phyloP scores from a whole-genome alignment of 257 asterid species.

The Leptodermis oblonga region DNA sequence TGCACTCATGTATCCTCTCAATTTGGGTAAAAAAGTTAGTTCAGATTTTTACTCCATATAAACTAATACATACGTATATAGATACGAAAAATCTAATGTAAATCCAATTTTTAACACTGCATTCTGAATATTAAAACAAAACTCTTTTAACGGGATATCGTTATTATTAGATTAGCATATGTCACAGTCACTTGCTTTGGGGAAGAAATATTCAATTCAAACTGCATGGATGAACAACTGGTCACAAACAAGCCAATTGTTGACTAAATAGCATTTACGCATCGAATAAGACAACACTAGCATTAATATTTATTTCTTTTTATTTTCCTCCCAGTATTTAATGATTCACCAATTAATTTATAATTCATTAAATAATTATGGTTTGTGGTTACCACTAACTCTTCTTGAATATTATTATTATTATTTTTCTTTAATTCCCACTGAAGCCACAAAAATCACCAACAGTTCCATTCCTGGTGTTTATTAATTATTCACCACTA shows the following conservation, averaged over 20 bases:
- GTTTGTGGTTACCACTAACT: neutral
- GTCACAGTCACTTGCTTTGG: slow-evolving; percentile 7
- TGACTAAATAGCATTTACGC: slow-evolving; percentile 11
- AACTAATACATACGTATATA: no score
- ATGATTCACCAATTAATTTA: neutral
- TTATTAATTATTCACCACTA: neutral
- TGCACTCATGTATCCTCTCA: no score
- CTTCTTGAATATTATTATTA: neutral
- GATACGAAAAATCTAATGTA: no score
- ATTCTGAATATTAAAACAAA: no score
- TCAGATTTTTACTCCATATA: no score
- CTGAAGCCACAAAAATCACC: neutral
- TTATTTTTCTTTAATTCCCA: neutral
- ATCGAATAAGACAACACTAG: neutral
- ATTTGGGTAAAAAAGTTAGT: no score
- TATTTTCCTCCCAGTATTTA: neutral
- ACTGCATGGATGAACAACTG: no score
- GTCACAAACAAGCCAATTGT: neutral
- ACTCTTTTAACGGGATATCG: no score
- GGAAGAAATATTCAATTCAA: neutral
- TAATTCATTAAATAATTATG: neutral
- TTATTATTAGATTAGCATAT: neutral
- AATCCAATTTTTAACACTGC: no score
- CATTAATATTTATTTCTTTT: neutral
- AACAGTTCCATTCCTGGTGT: neutral